Conservation (phyloP, 345 rosid species). For the Carallia brachiata region DNA sequence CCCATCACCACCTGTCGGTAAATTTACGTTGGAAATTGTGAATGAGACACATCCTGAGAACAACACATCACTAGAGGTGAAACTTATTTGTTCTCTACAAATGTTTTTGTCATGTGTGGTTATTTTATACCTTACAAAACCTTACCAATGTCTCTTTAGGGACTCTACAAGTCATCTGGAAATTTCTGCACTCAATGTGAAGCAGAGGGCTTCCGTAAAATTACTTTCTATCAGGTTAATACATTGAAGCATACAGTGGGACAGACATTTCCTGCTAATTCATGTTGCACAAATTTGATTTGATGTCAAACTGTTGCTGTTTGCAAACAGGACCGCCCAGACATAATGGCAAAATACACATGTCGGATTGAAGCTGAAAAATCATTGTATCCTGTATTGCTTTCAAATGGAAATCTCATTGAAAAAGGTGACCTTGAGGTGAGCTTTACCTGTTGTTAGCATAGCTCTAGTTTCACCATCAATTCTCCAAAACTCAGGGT, state of each 20-base stretch:
- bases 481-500: not conserved
- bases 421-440: conserved; percentile 87
- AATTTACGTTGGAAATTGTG: conserved; percentile 70
- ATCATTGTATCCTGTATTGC: conserved; percentile 74
- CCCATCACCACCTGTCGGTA: conserved; percentile 55
- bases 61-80: conserved; percentile 91
- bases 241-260: conserved; percentile 6
- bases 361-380: conserved; percentile 93
- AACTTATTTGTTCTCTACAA: not conserved
- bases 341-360: conserved; percentile 93
- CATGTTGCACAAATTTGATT: conserved; percentile 12
- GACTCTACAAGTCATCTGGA: conserved; percentile 92
- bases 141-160: conserved; percentile 38
- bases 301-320: conserved; percentile 10
- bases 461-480: not conserved
- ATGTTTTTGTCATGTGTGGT: conserved; percentile 5
- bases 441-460: conserved; percentile 9
- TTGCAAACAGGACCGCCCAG: conserved; percentile 80
- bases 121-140: not conserved
- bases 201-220: conserved; percentile 96
- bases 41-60: conserved; percentile 84
- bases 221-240: conserved; percentile 87
- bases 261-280: not conserved
- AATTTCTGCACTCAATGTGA: conserved; percentile 98
- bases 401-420: conserved; percentile 91